Percentiles rank a stretch among this genome's conserved stretches.
Evolutionary conservation across 1,139 yeast genomes (phyloP).

Genomic region (Geotrichum bryndzae): DNA sequence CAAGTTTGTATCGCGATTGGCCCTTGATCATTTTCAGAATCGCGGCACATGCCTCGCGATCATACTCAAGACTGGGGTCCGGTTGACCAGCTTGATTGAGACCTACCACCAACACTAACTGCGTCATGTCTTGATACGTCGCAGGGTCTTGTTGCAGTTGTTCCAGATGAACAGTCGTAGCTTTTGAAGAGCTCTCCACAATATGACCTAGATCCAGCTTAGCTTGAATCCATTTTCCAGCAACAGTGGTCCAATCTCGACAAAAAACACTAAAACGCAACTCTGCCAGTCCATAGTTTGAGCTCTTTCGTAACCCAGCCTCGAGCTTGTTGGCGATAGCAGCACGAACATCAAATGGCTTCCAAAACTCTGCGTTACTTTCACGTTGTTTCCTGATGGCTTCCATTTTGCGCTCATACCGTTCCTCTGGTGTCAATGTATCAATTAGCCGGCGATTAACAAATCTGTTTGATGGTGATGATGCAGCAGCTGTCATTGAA

Average conservation of each 20-base stretch:
- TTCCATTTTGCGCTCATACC: conserved; percentile 6
- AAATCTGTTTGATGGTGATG: not conserved
- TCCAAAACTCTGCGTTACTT: conserved; percentile 23
- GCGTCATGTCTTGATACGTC: conserved; percentile 25
- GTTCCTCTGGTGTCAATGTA: not conserved
- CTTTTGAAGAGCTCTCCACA: conserved; percentile 10
- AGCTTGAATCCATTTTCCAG: conserved; percentile 31
- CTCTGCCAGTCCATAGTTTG: not conserved
- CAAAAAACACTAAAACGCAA: conserved; percentile 19
- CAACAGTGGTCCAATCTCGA: conserved; percentile 29
- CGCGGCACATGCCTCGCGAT: conserved; percentile 21
- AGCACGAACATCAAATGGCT: conserved; percentile 23
- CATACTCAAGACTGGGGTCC: conserved; percentile 12
- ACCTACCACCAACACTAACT: conserved; percentile 30
- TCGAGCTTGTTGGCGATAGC: conserved; percentile 18
- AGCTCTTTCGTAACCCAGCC: conserved; percentile 5
- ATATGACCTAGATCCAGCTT: conserved; percentile 25
- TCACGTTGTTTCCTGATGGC: conserved; percentile 1
- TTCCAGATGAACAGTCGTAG: conserved; percentile 18
- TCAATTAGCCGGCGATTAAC: not conserved
- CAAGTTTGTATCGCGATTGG: conserved; percentile 18
- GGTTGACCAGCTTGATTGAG: conserved; percentile 17
- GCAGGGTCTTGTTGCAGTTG: conserved; percentile 24
- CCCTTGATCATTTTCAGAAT: conserved; percentile 16
- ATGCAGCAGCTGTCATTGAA: conserved; percentile 3